Percentiles rank a stretch among this genome's conserved stretches.
Conservation (phyloP, 148 eudicot species). For the Bassia scoparia region DNA sequence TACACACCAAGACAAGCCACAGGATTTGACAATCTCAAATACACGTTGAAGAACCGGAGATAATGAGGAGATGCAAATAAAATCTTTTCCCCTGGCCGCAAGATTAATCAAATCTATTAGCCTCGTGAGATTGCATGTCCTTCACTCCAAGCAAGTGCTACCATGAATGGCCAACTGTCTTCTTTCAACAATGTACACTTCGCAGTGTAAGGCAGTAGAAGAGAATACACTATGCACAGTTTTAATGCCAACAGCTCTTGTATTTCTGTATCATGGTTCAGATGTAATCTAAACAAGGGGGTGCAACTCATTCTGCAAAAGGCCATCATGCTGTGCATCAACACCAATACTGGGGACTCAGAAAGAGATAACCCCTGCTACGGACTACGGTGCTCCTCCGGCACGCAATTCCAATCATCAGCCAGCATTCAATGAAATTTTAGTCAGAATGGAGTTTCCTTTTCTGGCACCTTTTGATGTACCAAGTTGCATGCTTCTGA, state of each 20-base stretch:
- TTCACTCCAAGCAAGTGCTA: neutral
- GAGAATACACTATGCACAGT: neutral
- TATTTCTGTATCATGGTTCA: neutral
- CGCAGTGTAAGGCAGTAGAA: neutral
- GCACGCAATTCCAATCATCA: neutral
- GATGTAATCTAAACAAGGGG: neutral
- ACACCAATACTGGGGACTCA: neutral
- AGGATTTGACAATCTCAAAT: neutral
- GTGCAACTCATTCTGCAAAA: neutral
- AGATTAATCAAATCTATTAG: neutral
- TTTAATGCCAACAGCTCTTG: neutral
- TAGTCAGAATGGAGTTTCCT: conserved; percentile 83
- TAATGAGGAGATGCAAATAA: neutral
- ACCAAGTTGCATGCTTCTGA: conserved; percentile 81
- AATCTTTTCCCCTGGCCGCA: neutral
- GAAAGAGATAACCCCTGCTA: too few species aligned
- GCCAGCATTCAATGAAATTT: neutral
- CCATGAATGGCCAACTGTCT: neutral
- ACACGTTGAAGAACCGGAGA: neutral
- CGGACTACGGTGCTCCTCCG: neutral
- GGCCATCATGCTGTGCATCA: neutral
- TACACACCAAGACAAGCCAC: neutral
- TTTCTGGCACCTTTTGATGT: conserved; percentile 61
- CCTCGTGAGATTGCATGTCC: neutral
- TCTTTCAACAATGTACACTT: neutral